phyloP scores from a whole-genome alignment of 2,329 filamentous ascomycete genomes.

The Claviceps capensis region DNA sequence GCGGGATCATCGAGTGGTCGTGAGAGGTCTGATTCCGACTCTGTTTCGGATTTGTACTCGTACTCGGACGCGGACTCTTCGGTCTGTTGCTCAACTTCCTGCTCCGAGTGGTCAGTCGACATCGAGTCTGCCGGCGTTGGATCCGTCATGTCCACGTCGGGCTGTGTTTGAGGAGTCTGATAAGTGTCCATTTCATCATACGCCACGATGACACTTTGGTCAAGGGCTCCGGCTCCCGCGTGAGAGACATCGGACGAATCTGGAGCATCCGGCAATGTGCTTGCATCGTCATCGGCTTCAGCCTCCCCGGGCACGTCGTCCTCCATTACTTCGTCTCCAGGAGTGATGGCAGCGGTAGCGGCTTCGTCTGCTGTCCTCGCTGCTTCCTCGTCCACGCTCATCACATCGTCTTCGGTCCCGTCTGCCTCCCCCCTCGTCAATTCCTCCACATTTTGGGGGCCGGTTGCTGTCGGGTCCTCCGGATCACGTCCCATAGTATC shows the following conservation, averaged over 20 bases:
- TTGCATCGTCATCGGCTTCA: not conserved
- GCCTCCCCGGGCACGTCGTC: not conserved
- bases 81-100: not conserved
- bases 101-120: not conserved
- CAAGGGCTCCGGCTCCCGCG: not conserved
- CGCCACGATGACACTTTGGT: not conserved
- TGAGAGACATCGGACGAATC: not conserved
- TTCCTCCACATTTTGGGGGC: not conserved
- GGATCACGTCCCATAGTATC: not conserved
- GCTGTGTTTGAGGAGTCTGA: not conserved
- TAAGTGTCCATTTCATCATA: not conserved
- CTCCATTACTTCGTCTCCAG: not conserved
- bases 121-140: not conserved
- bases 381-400: not conserved
- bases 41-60: no score
- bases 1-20: not conserved
- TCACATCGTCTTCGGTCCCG: not conserved
- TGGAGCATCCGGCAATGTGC: not conserved
- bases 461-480: not conserved
- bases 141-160: constrained; percentile 7
- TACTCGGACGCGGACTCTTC: not conserved
- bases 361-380: not conserved
- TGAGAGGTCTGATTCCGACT: not conserved
- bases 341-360: not conserved
- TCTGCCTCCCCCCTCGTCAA: not conserved